Conservation (phyloP, 305 asterid species). For the Fraxinus platypoda region DNA sequence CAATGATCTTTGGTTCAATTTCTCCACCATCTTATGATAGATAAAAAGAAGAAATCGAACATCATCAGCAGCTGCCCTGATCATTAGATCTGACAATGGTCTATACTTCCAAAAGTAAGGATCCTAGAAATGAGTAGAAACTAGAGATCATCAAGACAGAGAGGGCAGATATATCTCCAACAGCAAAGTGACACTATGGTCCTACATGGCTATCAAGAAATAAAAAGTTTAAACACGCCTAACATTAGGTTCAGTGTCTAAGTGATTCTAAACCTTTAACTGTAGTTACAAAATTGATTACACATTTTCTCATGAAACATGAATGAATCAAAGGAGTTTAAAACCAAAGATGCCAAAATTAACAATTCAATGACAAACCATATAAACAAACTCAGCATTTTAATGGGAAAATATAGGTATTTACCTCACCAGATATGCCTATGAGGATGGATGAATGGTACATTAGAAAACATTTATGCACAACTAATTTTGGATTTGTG, state of each 20-base stretch:
- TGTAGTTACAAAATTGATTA: neutral
- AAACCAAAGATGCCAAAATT: neutral
- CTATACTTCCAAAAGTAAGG: constrained; percentile 87
- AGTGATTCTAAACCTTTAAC: neutral
- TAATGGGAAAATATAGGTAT: neutral
- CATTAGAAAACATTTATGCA: neutral
- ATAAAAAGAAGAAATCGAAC: constrained; percentile 84
- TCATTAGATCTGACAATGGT: constrained; percentile 83
- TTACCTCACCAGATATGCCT: neutral
- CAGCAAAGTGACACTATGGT: neutral
- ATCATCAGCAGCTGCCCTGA: constrained; percentile 98
- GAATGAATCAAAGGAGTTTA: constrained; percentile 14
- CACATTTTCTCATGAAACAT: neutral
- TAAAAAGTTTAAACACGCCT: neutral
- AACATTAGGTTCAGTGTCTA: neutral
- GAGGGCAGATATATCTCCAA: neutral
- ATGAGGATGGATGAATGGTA: neutral
- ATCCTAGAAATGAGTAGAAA: constrained; percentile 54
- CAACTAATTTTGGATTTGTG: neutral
- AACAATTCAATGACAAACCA: neutral
- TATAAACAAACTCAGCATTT: neutral
- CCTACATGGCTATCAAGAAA: neutral
- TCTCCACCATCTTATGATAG: constrained; percentile 78
- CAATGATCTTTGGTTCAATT: constrained; percentile 64
- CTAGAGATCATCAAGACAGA: constrained; percentile 23